phyloP scores from a whole-genome alignment of 2,329 filamentous ascomycete genomes.

The Alternaria metachromatica region DNA sequence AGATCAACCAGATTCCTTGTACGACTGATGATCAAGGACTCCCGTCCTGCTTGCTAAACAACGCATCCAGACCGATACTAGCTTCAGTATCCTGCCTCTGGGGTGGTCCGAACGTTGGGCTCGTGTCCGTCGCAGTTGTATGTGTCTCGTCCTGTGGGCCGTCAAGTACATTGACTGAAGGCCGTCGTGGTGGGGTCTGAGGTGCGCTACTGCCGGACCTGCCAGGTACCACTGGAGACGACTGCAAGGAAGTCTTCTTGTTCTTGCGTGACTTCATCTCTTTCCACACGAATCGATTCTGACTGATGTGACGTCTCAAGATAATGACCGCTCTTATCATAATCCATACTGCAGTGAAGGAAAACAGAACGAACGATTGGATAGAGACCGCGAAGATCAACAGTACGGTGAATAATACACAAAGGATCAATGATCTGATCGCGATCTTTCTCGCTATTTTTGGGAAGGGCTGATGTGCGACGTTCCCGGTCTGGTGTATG shows the following conservation, averaged over 20 bases:
- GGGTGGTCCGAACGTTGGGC: background rate
- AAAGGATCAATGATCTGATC: too few relatives aligned
- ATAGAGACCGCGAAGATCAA: too few relatives aligned
- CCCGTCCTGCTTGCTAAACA: background rate
- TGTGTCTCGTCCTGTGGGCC: background rate
- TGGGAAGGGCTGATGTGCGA: too few relatives aligned
- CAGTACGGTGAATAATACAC: too few relatives aligned
- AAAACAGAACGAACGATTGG: too few relatives aligned
- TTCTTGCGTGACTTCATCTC: background rate
- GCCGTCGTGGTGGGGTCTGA: background rate
- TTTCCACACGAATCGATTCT: background rate
- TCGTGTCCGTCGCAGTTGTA: background rate
- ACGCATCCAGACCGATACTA: accelerated
- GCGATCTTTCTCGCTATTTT: too few relatives aligned
- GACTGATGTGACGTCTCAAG: background rate
- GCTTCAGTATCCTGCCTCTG: background rate
- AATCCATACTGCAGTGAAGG: too few relatives aligned
- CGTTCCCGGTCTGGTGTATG: too few relatives aligned
- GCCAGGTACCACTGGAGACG: background rate
- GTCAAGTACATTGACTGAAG: background rate
- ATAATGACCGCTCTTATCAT: too few relatives aligned
- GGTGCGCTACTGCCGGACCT: background rate
- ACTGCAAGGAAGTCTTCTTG: background rate
- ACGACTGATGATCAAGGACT: too few relatives aligned
- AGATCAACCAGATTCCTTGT: too few relatives aligned